A percentile compares a stretch with the other conserved stretches of the same genome.
Conservation (phyloP, 371 early-diverging fungal genomes). For the Rhizoclosmatium hyalinum region DNA sequence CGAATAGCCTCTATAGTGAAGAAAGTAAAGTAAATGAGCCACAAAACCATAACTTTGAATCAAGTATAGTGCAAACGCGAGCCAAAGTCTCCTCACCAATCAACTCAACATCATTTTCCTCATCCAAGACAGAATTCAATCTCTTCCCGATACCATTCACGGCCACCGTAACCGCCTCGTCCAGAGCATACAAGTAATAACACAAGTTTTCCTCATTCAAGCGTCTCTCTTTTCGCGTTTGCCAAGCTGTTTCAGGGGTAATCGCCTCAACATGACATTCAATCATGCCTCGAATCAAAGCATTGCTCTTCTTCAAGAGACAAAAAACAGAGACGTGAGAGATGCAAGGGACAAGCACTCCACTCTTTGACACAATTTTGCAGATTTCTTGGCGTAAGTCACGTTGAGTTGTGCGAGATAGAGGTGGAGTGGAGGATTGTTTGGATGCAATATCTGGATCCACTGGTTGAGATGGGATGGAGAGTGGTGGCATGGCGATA, state of each 20-base stretch:
- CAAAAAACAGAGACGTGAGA: conserved; percentile 2
- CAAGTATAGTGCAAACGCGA: neutral
- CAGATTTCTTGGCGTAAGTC: conserved; percentile 9
- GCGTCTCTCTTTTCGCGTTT: neutral
- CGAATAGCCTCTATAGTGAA: conserved; percentile 1
- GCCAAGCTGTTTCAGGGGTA: neutral
- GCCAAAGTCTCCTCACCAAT: neutral
- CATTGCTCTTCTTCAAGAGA: neutral
- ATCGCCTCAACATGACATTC: neutral
- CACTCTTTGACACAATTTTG: neutral
- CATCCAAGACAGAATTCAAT: conserved; percentile 9
- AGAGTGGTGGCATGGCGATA: neutral
- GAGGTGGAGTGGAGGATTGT: neutral
- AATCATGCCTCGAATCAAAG: neutral
- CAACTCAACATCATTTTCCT: neutral
- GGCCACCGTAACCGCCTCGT: conserved; percentile 1
- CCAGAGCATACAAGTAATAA: conserved; percentile 11
- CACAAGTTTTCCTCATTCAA: conserved; percentile 6
- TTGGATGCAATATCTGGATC: neutral
- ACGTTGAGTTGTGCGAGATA: neutral
- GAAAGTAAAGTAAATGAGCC: neutral
- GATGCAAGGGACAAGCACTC: neutral
- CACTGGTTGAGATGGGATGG: neutral
- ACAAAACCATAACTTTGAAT: neutral
- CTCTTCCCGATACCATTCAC: conserved; percentile 1